Base-by-base conservation (phyloP, 2,329 filamentous ascomycete genomes). In the Aspergillus aculeatus region DNA sequence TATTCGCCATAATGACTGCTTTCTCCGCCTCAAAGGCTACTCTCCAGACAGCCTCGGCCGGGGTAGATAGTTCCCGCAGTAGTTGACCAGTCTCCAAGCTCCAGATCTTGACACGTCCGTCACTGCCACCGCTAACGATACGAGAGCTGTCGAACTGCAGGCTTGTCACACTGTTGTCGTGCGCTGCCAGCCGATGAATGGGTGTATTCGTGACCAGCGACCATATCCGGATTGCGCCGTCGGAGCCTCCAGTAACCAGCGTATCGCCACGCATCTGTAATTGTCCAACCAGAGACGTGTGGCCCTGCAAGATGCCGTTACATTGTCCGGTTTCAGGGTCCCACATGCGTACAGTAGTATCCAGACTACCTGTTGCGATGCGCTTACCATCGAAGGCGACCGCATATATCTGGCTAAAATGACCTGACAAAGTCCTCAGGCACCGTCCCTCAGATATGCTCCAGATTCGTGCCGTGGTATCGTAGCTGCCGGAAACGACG, bases 11-110 rank as follows among this genome's bases (percentile, higher is more conserved):
- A 32, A 96, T 94, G 31, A 99, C 94, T 60, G 94, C 96, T 76
- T 97, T 98, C 77, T 99, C 95, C 66, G 96, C 94, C 73, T 99
- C 95, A 74, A 99, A 99, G 0, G 96, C 95, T 35, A 99, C 94
- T 61, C 95, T 86, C 95, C 95, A 99, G 0, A 99, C 95, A 16
- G 94, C 93, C 72, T 99, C 94, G 0, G 94, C 92, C 56, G 94
- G 92, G 21, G 89, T 88, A 50, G 94, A 94, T 47, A 99, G 84
- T 77, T 99, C 95, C 61, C 95, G 87, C 23, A 99, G 91, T 29
- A 96, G 83, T 59, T 91, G 89, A 3, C 95, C 95, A 2, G 91
- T 95, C 76, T 95, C 92, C 60, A 98, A 81, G 78, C 96, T 94
- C 95, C 95, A 99, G 57, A 99, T 93, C 78, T 98, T 99, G 65